A percentile compares a stretch with the other conserved stretches of the same genome.
Evolutionary conservation across 208 protist species (phyloP).

Genomic region (Angomonas ambiguus): DNA sequence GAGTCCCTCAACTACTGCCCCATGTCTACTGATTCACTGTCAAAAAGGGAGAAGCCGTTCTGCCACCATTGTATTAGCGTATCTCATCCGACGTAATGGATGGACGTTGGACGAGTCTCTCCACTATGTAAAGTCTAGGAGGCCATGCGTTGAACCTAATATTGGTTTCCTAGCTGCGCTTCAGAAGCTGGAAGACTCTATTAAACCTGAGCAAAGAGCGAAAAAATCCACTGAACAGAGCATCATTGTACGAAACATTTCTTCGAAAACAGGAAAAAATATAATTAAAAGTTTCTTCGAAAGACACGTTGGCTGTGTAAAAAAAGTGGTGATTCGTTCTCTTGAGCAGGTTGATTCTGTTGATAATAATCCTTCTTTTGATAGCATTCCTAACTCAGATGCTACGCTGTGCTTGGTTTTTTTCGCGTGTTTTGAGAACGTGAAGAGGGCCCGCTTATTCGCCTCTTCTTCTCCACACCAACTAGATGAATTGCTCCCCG

Average conservation of each 20-base stretch:
- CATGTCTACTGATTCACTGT: slow-evolving; percentile 79
- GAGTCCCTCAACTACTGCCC: slow-evolving; percentile 7
- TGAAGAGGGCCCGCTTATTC: slow-evolving; percentile 30
- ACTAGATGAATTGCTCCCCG: slow-evolving; percentile 29
- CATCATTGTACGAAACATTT: slow-evolving; percentile 32
- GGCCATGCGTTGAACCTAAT: slow-evolving; percentile 71
- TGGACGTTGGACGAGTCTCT: slow-evolving; percentile 81
- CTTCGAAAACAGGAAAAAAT: slow-evolving; percentile 13
- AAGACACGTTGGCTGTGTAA: slow-evolving; percentile 56
- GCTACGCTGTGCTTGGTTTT: slow-evolving; percentile 62
- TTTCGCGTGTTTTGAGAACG: slow-evolving; percentile 61
- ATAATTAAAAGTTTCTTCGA: slow-evolving; percentile 64
- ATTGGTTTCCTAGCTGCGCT: slow-evolving; percentile 76
- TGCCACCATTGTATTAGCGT: slow-evolving; percentile 78
- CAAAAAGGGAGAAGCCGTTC: slow-evolving; percentile 83
- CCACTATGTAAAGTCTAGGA: slow-evolving; percentile 52
- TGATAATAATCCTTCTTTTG: neutral
- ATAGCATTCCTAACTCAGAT: neutral
- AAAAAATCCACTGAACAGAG: slow-evolving; percentile 43
- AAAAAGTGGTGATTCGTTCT: slow-evolving; percentile 51
- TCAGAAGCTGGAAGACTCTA: slow-evolving; percentile 56
- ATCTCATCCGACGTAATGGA: slow-evolving; percentile 77
- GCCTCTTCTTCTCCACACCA: slow-evolving; percentile 18
- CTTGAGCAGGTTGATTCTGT: neutral
- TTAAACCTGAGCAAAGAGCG: slow-evolving; percentile 42